Conservation (phyloP, 2,329 filamentous ascomycete genomes). For the Sordariomycetes sp. region DNA sequence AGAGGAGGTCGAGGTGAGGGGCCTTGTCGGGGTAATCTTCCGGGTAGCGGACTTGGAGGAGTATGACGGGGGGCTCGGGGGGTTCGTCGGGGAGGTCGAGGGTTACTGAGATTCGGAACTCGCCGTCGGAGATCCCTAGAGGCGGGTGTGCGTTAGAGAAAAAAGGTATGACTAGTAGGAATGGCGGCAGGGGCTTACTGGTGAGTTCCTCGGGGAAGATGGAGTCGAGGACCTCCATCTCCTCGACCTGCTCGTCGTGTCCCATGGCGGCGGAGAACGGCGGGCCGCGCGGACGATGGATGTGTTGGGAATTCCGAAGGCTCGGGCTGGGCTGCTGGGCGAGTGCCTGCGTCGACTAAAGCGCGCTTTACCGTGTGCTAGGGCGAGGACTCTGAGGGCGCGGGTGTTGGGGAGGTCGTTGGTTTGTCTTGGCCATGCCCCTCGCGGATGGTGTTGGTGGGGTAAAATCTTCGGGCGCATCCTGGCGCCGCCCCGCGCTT, state of each 20-base stretch:
- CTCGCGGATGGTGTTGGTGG: neutral
- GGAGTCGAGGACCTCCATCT: slow-evolving; percentile 93
- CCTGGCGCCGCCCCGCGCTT: neutral
- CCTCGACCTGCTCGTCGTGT: slow-evolving; percentile 83
- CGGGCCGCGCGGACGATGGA: neutral
- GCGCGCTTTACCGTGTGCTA: neutral
- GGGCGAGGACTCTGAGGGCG: neutral
- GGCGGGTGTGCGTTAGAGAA: neutral
- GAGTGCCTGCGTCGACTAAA: neutral
- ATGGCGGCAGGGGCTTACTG: slow-evolving; percentile 36
- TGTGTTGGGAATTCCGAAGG: neutral
- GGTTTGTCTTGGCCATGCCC: neutral
- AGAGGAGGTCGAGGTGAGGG: slow-evolving; percentile 67
- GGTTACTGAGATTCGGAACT: slow-evolving; percentile 76
- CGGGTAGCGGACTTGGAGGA: slow-evolving; percentile 82
- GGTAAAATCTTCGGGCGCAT: neutral
- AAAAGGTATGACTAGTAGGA: neutral
- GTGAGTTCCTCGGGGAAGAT: slow-evolving; percentile 98
- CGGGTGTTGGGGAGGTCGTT: neutral
- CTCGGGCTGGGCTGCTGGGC: neutral
- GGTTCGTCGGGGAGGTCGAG: slow-evolving; percentile 64
- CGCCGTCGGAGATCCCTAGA: slow-evolving; percentile 75
- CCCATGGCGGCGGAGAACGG: slow-evolving; percentile 31
- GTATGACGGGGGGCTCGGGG: slow-evolving; percentile 53
- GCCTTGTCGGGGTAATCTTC: slow-evolving; percentile 79